Conservation (phyloP, 768 basidiomycete species). For the Psilocybe cyanescens region DNA sequence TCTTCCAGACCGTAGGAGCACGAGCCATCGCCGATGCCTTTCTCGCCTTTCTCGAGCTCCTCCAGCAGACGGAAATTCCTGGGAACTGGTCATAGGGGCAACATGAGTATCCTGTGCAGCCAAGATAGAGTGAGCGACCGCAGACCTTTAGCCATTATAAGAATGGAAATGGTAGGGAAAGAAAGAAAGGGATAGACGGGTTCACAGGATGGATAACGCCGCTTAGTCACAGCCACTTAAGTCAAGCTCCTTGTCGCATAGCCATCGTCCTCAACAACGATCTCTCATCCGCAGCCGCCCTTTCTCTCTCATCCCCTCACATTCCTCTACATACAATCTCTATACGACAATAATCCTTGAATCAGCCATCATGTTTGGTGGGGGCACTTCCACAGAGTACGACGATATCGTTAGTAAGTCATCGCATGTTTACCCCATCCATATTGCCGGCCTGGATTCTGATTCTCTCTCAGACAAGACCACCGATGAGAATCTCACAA, state of each 20-base stretch:
- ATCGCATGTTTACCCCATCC: not conserved
- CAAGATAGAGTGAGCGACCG: not conserved
- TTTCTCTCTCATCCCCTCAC: conserved; percentile 2
- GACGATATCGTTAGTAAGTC: conserved; percentile 90
- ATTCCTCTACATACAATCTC: not conserved
- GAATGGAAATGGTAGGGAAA: conserved; percentile 3
- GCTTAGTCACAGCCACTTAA: conserved; percentile 33
- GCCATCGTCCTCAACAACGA: conserved; percentile 10
- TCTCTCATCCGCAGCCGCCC: conserved; percentile 13
- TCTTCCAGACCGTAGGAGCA: conserved; percentile 98
- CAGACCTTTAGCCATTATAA: conserved; percentile 57
- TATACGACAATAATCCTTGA: not conserved
- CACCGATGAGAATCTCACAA: conserved; percentile 95
- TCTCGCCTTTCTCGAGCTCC: conserved; percentile 99
- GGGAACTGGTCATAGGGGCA: conserved; percentile 61
- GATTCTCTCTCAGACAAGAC: conserved; percentile 69
- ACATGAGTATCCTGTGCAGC: conserved; percentile 3
- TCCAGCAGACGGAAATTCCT: conserved; percentile 96
- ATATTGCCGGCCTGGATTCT: too few relatives aligned
- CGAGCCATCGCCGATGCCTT: conserved; percentile 97
- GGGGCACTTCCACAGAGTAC: conserved; percentile 72
- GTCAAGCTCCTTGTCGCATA: conserved; percentile 12
- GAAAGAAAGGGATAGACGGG: conserved; percentile 7
- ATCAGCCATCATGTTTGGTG: conserved; percentile 64
- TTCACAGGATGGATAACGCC: conserved; percentile 7